These are phyloP conservation scores for Agaricus subrufescens DNA, from an alignment of 768 basidiomycete genomes.

Conservation along the genomic window DNA sequence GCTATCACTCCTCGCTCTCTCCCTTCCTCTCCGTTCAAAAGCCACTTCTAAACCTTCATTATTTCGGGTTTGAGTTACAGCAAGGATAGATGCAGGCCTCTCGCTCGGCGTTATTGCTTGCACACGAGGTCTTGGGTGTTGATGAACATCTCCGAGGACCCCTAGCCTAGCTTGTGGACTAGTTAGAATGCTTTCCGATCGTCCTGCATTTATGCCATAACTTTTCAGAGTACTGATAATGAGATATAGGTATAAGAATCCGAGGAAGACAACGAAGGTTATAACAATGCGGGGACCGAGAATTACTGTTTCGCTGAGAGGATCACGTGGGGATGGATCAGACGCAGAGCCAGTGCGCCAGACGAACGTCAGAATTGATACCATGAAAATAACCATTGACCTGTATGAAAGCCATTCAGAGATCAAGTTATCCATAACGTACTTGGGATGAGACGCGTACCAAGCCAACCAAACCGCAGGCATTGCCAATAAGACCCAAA, in stretches of 20 bases:
- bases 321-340: constrained; percentile 30
- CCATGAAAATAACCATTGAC: constrained; percentile 65
- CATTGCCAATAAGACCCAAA: constrained; percentile 35
- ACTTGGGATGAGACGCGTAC: constrained; percentile 22
- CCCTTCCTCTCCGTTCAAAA: constrained; percentile 23
- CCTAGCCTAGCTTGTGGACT: constrained; percentile 6
- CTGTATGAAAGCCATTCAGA: constrained; percentile 19
- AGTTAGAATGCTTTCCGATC: constrained; percentile 12
- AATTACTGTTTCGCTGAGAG: constrained; percentile 32
- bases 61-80: not conserved
- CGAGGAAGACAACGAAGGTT: constrained; percentile 49
- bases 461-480: constrained; percentile 71
- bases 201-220: constrained; percentile 40
- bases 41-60: constrained; percentile 14
- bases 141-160: constrained; percentile 1
- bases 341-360: constrained; percentile 59
- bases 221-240: constrained; percentile 59
- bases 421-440: not conserved
- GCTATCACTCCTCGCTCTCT: constrained; percentile 16
- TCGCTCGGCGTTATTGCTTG: constrained; percentile 1
- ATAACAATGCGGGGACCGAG: constrained; percentile 53
- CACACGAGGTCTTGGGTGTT: not conserved
- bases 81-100: not conserved
- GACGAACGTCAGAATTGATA: constrained; percentile 61
- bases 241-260: constrained; percentile 55